Base-by-base conservation (phyloP, 1,284 basidiomycete species). In the Mycosarcoma mackinlayi region DNA sequence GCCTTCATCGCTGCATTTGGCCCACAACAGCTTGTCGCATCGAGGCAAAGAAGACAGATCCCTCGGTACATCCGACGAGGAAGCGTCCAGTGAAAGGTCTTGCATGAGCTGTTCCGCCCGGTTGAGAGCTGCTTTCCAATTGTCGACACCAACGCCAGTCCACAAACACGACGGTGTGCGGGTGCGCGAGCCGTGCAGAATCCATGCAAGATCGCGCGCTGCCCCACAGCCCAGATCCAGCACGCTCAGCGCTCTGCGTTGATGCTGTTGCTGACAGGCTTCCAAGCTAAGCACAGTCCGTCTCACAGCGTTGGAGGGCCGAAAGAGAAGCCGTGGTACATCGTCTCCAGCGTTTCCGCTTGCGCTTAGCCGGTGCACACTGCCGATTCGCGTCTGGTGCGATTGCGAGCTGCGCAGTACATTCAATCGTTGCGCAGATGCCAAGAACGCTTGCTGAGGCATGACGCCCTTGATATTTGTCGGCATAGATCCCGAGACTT, bases 151-250 rank as follows among this genome's bases (percentile, higher is more conserved):
- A 19, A 71, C 40, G 19, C 62, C 68, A 21, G 45, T 50, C 68
- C 68, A 71, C 19, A 6, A 18, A 14, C 14, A 14, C 6, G 55
- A 19, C 6, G 24, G 23, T 5, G 24, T 4, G 21, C 48, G 62
- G 21, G 30, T 48, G 33, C 58, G 62, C 4, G 68, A 71, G 10
- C 58, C 62, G 40, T 71, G 62, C 11, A 71, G 24, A 31, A 71
- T 62, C 68, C 68, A 71, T 3, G 55, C 57, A 4, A 71, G 51
- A 21, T 71, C 68, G 1, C 68, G 46, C 4, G 58, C 68, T 21
- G 68, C 62, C 0, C 68, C 68, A 37, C 68, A 71, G 13, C 68
- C 68, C 18, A 71, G 38, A 21, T 71, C 68, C 2, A 71, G 44
- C 28, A 66, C 54, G 28, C 50, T 45, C 23, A 55, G 25, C 10